Evolutionary conservation across 208 protist genomes (phyloP).

Genomic region (Trypanosoma lewisi): DNA sequence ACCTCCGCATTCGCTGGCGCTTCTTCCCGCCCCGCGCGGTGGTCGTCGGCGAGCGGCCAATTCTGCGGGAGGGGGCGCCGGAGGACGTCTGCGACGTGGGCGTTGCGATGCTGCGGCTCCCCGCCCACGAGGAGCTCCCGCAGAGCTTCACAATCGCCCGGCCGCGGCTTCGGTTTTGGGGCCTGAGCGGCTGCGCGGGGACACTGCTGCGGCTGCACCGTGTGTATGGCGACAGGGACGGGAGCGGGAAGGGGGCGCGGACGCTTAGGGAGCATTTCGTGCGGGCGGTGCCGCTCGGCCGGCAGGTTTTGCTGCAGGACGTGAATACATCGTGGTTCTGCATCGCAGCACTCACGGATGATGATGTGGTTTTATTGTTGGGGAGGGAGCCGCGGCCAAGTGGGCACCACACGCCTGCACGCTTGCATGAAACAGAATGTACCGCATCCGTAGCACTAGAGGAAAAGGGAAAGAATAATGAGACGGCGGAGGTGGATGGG

Average conservation of each 20-base stretch:
- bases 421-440: conserved; percentile 3
- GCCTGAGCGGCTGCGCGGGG: conserved; percentile 39
- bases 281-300: conserved; percentile 43
- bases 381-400: conserved; percentile 18
- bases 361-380: conserved; percentile 39
- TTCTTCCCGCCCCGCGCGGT: conserved; percentile 28
- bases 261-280: conserved; percentile 40
- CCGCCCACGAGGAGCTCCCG: conserved; percentile 22
- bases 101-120: conserved; percentile 28
- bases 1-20: conserved; percentile 36
- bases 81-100: conserved; percentile 49
- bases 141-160: conserved; percentile 40
- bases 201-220: conserved; percentile 33
- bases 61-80: conserved; percentile 41
- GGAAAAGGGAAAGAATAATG: no score
- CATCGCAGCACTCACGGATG: conserved; percentile 36
- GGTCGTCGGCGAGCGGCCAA: conserved; percentile 30
- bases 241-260: conserved; percentile 25
- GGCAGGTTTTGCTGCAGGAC: conserved; percentile 25
- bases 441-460: neutral
- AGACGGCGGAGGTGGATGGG: conserved; percentile 6
- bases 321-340: conserved; percentile 34
- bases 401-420: neutral
- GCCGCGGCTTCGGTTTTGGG: conserved; percentile 42
- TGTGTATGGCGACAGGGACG: conserved; percentile 29